Conservation (phyloP, 306 rosid species). For the Cucurbita ficifolia region DNA sequence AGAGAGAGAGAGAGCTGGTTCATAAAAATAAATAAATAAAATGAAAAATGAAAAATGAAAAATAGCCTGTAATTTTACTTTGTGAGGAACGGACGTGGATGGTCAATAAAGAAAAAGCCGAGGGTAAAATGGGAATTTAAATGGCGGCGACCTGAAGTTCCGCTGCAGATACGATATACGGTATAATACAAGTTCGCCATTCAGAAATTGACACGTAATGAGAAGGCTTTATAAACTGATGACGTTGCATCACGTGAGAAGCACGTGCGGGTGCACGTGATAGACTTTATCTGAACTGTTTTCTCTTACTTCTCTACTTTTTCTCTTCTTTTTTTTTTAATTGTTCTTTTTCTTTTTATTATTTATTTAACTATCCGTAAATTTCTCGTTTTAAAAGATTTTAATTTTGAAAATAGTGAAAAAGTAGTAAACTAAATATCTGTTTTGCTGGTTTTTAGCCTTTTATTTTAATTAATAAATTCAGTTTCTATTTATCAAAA, state of each 20-base stretch:
- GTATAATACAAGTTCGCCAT: not conserved
- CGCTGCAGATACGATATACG: not conserved
- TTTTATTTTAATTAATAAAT: too few relatives aligned
- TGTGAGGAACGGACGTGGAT: not conserved
- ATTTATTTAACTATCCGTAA: not conserved
- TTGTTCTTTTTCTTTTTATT: too few relatives aligned
- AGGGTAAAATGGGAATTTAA: not conserved
- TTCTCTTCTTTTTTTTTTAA: not conserved
- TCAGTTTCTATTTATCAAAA: too few relatives aligned
- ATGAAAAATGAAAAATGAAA: not conserved
- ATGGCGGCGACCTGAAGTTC: not conserved
- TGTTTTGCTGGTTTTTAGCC: too few relatives aligned
- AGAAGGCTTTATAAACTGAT: not conserved
- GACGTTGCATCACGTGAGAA: not conserved
- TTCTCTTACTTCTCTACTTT: not conserved
- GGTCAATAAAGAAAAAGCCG: not conserved
- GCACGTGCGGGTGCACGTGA: slow-evolving; percentile 6
- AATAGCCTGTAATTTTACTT: not conserved
- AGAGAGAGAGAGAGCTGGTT: not conserved
- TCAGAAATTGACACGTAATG: not conserved
- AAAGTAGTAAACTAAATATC: not conserved
- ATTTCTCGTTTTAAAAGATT: not conserved
- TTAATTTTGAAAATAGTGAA: not conserved
- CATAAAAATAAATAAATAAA: not conserved
- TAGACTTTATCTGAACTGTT: not conserved